A percentile compares a stretch with the other conserved stretches of the same genome.
Evolutionary conservation across 2,329 filamentous ascomycete genomes (phyloP).

Genomic region (Venturia nashicola): DNA sequence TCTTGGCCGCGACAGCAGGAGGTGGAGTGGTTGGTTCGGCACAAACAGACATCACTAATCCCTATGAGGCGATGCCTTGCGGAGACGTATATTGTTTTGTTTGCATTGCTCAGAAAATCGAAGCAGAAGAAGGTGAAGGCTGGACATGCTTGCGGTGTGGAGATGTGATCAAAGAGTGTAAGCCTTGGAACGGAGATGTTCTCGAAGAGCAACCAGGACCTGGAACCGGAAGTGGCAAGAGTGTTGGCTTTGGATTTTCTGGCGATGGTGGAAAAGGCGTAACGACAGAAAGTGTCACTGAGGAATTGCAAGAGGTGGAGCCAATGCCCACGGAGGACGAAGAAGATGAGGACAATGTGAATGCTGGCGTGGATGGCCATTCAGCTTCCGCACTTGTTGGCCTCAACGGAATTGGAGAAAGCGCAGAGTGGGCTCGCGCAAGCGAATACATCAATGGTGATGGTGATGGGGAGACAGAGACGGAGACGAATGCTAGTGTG

Average conservation of each 20-base stretch:
- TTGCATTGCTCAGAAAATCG: conserved; percentile 79
- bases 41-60: conserved; percentile 89
- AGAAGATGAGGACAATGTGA: not conserved
- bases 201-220: conserved; percentile 38
- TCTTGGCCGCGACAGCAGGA: conserved; percentile 54
- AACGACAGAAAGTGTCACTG: not conserved
- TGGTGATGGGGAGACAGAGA: conserved; percentile 9
- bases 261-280: not conserved
- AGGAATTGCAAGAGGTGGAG: conserved; percentile 5
- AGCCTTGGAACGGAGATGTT: conserved; percentile 85
- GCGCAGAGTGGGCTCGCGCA: conserved; percentile 8
- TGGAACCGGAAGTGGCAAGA: conserved; percentile 13
- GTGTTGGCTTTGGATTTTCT: conserved; percentile 12
- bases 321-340: conserved; percentile 2
- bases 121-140: conserved; percentile 86
- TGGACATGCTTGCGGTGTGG: conserved; percentile 88
- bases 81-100: conserved; percentile 94
- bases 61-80: conserved; percentile 82
- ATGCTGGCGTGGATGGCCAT: not conserved
- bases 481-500: conserved; percentile 5
- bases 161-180: conserved; percentile 69
- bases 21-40: conserved; percentile 77
- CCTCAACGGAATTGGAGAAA: conserved; percentile 5
- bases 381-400: not conserved
- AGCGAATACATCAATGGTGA: conserved; percentile 1